Evolutionary conservation across 2,329 filamentous ascomycete genomes (phyloP), one percentile per base, ranked within the genome.

Genomic region (Pyrenochaeta sp.): DNA sequence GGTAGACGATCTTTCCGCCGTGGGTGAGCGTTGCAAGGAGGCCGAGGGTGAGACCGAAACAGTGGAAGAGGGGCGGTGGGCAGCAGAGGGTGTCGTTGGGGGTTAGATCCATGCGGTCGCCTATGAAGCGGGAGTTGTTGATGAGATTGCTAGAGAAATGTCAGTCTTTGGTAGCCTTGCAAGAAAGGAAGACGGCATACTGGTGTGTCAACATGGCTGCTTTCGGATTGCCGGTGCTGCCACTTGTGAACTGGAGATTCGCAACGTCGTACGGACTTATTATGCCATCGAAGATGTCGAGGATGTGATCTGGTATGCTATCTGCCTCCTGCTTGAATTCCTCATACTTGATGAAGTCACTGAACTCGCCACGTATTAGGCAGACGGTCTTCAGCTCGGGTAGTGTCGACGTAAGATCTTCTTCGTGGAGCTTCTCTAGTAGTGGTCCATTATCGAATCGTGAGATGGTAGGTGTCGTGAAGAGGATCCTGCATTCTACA

Each of bases 21-120:
- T 93, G 90, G 0, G 90, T 92, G 51, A 93, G 78, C 43, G 87
- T 83, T 1, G 90, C 88, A 54, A 93, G 84, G 44, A 93, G 82
- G 8, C 91, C 91, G 2, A 93, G 85, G 0, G 93, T 90, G 7
- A 94, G 85, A 1, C 91, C 91, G 72, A 94, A 94, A 80, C 91
- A 94, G 80, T 95, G 92, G 81, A 95, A 95, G 3, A 95, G 83
- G 0, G 92, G 91, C 0, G 91, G 91, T 2, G 91, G 91, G 74
- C 91, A 95, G 80, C 91, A 94, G 10, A 95, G 82, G 7, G 89
- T 81, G 70, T 93, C 90, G 2, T 85, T 78, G 7, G 70, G 61
- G 0, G 86, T 88, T 15, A 94, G 82, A 5, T 85, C 83, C 89
- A 93, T 90, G 43, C 90, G 85, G 75, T 92, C 89, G 52, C 90